These are phyloP conservation scores for Aspergillus jensenii DNA, from an alignment of 2,329 filamentous ascomycete species.

Conservation along the genomic window DNA sequence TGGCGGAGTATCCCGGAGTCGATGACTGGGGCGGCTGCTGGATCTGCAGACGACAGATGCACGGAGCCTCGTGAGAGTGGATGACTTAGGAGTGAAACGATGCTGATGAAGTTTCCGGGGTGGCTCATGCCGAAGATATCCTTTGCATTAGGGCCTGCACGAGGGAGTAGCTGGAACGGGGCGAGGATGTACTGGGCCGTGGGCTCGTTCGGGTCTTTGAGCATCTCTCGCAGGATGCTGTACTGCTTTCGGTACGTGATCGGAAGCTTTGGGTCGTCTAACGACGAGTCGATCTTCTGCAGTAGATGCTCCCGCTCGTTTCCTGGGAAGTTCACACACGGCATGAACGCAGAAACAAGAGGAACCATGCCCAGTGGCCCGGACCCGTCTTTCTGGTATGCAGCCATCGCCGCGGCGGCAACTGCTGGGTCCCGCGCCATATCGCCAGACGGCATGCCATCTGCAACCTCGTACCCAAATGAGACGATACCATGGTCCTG, in stretches of 20 bases:
- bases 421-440: conserved; percentile 21
- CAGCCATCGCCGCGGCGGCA: conserved; percentile 20
- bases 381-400: conserved; percentile 24
- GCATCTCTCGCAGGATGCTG: conserved; percentile 8
- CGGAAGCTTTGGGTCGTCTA: neutral
- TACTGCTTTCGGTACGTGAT: neutral
- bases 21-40: conserved; percentile 35
- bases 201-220: conserved; percentile 16
- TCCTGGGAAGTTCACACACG: conserved; percentile 11
- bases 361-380: conserved; percentile 26
- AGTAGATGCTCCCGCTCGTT: conserved; percentile 8
- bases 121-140: conserved; percentile 16
- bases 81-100: conserved; percentile 27
- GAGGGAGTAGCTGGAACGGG: conserved; percentile 20
- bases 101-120: conserved; percentile 19
- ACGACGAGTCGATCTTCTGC: neutral
- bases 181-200: conserved; percentile 21
- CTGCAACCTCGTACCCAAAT: conserved; percentile 23
- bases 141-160: conserved; percentile 5
- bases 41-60: conserved; percentile 42
- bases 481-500: conserved; percentile 46
- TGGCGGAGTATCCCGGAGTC: conserved; percentile 47
- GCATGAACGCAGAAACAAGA: conserved; percentile 23
- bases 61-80: conserved; percentile 34
- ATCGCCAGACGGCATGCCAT: conserved; percentile 25